phyloP scores from a whole-genome alignment of 805 yeast species.

The Yarrowia alimentaria region DNA sequence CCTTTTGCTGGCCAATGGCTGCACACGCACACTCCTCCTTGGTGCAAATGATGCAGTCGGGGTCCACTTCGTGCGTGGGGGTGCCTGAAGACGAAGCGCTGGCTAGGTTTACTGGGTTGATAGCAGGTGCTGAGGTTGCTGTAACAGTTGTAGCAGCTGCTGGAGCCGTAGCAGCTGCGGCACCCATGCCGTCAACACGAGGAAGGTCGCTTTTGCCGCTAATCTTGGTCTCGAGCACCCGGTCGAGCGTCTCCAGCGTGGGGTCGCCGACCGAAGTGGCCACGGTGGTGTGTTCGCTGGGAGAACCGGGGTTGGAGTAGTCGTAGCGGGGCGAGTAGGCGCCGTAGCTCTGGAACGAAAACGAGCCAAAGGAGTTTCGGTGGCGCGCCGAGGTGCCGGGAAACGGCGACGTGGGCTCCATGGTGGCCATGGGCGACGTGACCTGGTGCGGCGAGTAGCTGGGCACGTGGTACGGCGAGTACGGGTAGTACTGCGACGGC shows the following conservation, averaged over 20 bases:
- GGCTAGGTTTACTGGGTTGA: constrained; percentile 6
- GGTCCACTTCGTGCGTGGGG: constrained; percentile 31
- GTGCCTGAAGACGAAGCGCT: neutral
- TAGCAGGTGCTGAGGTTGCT: no score
- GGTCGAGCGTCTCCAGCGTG: constrained; percentile 38
- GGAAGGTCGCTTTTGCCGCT: neutral
- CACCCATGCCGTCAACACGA: neutral
- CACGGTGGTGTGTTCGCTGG: constrained; percentile 25
- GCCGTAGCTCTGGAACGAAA: constrained; percentile 25
- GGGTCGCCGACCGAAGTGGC: constrained; percentile 31
- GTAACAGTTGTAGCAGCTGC: constrained; percentile 35
- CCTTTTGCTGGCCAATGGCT: constrained; percentile 36
- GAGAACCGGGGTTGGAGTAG: constrained; percentile 23
- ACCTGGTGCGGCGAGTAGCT: constrained; percentile 37
- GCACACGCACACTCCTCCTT: constrained; percentile 72
- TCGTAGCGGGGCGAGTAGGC: constrained; percentile 11
- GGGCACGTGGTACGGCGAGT: constrained; percentile 32
- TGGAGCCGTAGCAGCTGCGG: neutral
- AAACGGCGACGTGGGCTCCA: constrained; percentile 23
- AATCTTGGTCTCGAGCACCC: constrained; percentile 37
- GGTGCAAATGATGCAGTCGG: constrained; percentile 62
- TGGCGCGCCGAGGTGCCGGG: neutral
- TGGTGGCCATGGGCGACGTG: constrained; percentile 43
- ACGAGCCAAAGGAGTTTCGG: constrained; percentile 15
- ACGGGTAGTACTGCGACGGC: constrained; percentile 29